Base-by-base conservation (phyloP, 495 filamentous ascomycete genomes). In the Peziza echinospora region DNA sequence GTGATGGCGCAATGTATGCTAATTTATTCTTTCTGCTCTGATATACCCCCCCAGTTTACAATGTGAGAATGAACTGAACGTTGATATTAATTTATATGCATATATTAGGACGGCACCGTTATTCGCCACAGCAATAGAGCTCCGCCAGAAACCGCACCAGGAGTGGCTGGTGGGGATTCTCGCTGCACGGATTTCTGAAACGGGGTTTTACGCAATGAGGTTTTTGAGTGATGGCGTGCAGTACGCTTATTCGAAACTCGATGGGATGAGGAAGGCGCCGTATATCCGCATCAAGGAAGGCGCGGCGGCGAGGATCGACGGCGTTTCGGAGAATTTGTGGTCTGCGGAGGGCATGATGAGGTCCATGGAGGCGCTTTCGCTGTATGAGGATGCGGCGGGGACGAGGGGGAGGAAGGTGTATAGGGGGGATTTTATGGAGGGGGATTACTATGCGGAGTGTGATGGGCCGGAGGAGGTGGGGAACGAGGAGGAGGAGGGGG, bases 201-300 rank as follows among this genome's bases (percentile, higher is more conserved):
- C 49, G 10, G 54, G 54, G 17, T 52, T 56, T 22, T 44, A 56
- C 26, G 54, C 41, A 2, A 46, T 56, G 43, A 39, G 26, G 23
- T 56, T 56, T 45, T 21, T 56, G n/a, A 53, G 43, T 24, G 54
- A 56, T n/a, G 54, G 53, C 13, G 43, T 56, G 16, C 49, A 48
- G 3, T 56, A 52, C 37, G 43, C 54, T 30, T 56, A 53, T 53
- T 42, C 48, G 23, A 56, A 56, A 21, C 22, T 56, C 43, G 46
- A 56, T 40, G 53, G 54, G 17, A 47, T 56, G 42, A 48, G 41
- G 23, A 56, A 49, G 8, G 54, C 53, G 13, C 41, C 53, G 23
- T 56, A 56, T 25, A 56, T 56, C 7, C 22, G 43, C 17, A 49
- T 56, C 40, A 56, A 56, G 34, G 54, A 56, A 56, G 54, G 54